These are phyloP conservation scores for Penicillium bovifimosum DNA, from an alignment of 495 filamentous ascomycete species.

Conservation along the genomic window DNA sequence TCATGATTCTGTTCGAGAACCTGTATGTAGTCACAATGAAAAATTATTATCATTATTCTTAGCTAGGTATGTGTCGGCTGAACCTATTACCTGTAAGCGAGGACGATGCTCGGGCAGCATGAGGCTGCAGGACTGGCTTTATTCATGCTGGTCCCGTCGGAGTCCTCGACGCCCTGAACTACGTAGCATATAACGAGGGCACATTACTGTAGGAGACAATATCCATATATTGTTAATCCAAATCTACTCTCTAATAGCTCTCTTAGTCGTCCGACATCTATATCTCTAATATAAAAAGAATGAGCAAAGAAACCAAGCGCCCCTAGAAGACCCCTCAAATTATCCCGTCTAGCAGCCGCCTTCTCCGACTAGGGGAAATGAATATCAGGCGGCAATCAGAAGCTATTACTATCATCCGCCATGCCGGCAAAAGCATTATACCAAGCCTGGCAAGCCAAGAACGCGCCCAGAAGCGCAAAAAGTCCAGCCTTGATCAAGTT, in stretches of 20 bases:
- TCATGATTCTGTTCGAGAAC: background rate
- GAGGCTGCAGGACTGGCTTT: too few relatives aligned
- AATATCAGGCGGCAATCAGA: constrained; percentile 81
- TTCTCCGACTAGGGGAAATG: constrained; percentile 91
- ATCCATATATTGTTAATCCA: too few relatives aligned
- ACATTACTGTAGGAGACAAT: too few relatives aligned
- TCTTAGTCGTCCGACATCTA: too few relatives aligned
- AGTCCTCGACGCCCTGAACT: too few relatives aligned
- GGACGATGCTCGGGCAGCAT: too few relatives aligned
- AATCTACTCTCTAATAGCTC: too few relatives aligned
- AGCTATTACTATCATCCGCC: constrained; percentile 70
- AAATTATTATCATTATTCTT: background rate
- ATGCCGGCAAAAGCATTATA: constrained; percentile 89
- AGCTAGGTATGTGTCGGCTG: too few relatives aligned
- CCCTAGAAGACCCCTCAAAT: background rate
- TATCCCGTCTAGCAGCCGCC: constrained; percentile 45
- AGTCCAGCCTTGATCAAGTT: constrained; percentile 62
- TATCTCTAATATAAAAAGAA: background rate
- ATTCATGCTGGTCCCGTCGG: too few relatives aligned
- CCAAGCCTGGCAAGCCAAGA: constrained; percentile 87
- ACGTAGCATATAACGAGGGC: too few relatives aligned
- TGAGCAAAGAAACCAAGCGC: background rate
- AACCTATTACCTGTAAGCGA: too few relatives aligned
- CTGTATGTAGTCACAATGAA: background rate
- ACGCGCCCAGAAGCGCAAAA: constrained; percentile 75